Base-by-base conservation (phyloP, 2,329 filamentous ascomycete genomes). In the Fusarium equiseti region DNA sequence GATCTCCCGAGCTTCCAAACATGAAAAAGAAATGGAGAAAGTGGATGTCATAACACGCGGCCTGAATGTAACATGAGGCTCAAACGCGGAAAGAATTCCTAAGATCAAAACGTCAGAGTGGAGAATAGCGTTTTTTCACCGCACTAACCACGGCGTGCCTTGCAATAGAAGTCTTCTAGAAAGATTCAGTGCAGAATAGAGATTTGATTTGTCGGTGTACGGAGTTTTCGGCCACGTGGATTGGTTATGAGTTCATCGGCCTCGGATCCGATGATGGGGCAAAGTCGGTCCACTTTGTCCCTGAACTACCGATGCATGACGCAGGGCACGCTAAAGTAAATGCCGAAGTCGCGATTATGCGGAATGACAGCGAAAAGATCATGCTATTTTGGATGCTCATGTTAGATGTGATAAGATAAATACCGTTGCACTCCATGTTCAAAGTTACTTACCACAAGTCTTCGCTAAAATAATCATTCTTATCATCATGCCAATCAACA, bases 31-130 rank as follows among this genome's bases (percentile, higher is more conserved):
- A 26, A 51, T 13, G 16, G 22, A 20, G 16, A 10, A 26, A 26
- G 52, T 65, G 52, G 62, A 32, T 35, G 38, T 8, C 1, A 1
- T 12, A 5, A 11, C 26, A 50, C 44, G 50, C 32, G 44, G 48
- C 59, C 16, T 24, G 24, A 22, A 53, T 58, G 32, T 15, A 52
- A 48, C 35, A 50, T 45, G 54, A 66, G 48, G 54, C 35, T 66
- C 46, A 35, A 48, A 44, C n/a, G 50, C 50, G 50, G 50, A 53
- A 53, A 43, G 12, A 43, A 20, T 53, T 43, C 50, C 50, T 38
- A 6, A 2, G 22, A 13, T 29, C 26, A 5, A 32, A 46, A 49
- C n/a, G 5, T n/a, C 27, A 22, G 11, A 40, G 63, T 66, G 62
- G 63, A 11, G 61, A 43, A 22, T 0, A 38, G 8, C 24, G 24